Conservation (phyloP, 257 asterid genomes). For the Plantago ovata region DNA sequence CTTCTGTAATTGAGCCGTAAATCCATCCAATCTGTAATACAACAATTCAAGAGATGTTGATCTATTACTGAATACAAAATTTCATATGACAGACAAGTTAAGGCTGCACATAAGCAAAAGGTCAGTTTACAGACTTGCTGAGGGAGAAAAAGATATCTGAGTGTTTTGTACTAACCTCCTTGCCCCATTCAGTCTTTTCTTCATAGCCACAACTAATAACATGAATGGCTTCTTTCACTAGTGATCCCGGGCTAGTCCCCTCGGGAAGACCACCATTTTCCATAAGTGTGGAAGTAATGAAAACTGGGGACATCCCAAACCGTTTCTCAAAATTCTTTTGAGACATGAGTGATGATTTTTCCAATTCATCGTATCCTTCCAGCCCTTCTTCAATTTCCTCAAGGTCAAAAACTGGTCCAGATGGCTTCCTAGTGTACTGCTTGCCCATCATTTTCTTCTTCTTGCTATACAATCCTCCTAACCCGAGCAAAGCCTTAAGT, state of each 20-base stretch:
- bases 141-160: neutral
- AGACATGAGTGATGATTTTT: slow-evolving; percentile 84
- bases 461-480: slow-evolving; percentile 47
- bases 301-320: slow-evolving; percentile 80
- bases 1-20: slow-evolving; percentile 80
- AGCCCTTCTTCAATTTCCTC: slow-evolving; percentile 90
- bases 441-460: slow-evolving; percentile 68
- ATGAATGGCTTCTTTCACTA: slow-evolving; percentile 82
- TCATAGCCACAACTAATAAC: slow-evolving; percentile 84
- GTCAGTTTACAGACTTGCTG: neutral
- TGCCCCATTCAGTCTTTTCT: slow-evolving; percentile 94
- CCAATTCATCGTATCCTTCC: slow-evolving; percentile 85
- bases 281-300: slow-evolving; percentile 73
- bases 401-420: slow-evolving; percentile 55
- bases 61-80: neutral
- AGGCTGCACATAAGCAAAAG: too few relatives aligned
- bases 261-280: slow-evolving; percentile 83
- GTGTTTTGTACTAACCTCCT: slow-evolving; percentile 44
- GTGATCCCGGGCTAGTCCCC: slow-evolving; percentile 55
- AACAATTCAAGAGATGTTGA: slow-evolving; percentile 6
- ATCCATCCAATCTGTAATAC: slow-evolving; percentile 79
- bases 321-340: slow-evolving; percentile 77
- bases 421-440: slow-evolving; percentile 52
- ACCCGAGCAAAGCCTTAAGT: slow-evolving; percentile 49
- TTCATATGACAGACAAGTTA: neutral